Conservation (phyloP, 805 yeast species). For the Lachancea meyersii region DNA sequence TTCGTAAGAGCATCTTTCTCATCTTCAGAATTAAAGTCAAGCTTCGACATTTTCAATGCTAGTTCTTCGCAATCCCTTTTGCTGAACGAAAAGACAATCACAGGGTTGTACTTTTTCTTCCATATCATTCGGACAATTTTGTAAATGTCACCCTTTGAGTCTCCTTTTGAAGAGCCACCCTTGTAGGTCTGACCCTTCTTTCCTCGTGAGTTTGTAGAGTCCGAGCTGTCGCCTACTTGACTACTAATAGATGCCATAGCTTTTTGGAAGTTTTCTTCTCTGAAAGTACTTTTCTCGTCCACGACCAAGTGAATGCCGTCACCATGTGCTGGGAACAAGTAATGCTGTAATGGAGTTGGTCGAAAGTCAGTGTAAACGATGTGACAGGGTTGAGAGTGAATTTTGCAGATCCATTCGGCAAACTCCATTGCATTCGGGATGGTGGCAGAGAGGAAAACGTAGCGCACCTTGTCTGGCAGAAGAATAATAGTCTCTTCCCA, state of each 20-base stretch:
- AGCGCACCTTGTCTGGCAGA: slow-evolving; percentile 92
- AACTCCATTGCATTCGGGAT: slow-evolving; percentile 98
- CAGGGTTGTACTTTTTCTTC: slow-evolving; percentile 94
- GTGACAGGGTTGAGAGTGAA: slow-evolving; percentile 94
- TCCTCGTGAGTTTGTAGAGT: slow-evolving; percentile 47
- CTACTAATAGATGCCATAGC: slow-evolving; percentile 93
- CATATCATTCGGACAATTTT: slow-evolving; percentile 98
- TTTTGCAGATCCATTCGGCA: slow-evolving; percentile 97
- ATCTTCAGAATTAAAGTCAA: slow-evolving; percentile 89
- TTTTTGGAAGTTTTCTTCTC: slow-evolving; percentile 97
- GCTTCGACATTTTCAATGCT: slow-evolving; percentile 91
- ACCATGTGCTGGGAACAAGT: slow-evolving; percentile 96
- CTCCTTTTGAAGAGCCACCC: slow-evolving; percentile 67
- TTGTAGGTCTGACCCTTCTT: slow-evolving; percentile 79
- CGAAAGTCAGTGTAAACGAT: slow-evolving; percentile 98
- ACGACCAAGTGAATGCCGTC: slow-evolving; percentile 97
- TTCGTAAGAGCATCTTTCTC: slow-evolving; percentile 88
- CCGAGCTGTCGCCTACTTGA: slow-evolving; percentile 78
- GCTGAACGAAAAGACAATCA: slow-evolving; percentile 95
- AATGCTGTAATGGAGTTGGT: slow-evolving; percentile 97
- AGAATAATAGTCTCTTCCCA: slow-evolving; percentile 98
- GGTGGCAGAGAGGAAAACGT: slow-evolving; percentile 90
- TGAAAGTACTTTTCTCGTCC: slow-evolving; percentile 91
- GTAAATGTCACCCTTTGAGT: slow-evolving; percentile 76
- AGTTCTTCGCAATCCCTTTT: slow-evolving; percentile 94